These are phyloP conservation scores for Rosa lucieae DNA, from an alignment of 306 rosid genomes.

Conservation along the genomic window DNA sequence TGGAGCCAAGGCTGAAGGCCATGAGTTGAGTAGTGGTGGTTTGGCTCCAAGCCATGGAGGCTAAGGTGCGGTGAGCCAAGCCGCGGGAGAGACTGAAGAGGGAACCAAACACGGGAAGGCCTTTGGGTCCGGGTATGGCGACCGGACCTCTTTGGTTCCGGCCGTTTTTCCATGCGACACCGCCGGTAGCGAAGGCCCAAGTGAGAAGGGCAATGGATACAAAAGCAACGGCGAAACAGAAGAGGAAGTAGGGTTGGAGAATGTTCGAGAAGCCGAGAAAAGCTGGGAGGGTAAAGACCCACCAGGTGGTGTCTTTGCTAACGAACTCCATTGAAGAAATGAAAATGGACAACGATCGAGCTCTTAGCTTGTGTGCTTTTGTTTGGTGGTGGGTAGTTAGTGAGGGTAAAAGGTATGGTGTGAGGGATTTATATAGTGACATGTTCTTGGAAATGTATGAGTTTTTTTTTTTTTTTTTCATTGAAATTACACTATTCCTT, in stretches of 20 bases:
- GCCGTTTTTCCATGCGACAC: slow-evolving; percentile 55
- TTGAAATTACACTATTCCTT: no score
- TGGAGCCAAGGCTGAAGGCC: slow-evolving; percentile 59
- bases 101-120: slow-evolving; percentile 47
- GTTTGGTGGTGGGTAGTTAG: slow-evolving; percentile 1
- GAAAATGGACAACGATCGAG: neutral
- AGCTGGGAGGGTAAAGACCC: slow-evolving; percentile 45
- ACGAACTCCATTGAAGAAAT: neutral
- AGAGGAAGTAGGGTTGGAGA: slow-evolving; percentile 21
- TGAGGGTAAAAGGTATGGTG: neutral
- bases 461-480: no score
- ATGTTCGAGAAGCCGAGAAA: slow-evolving; percentile 31
- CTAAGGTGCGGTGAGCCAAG: slow-evolving; percentile 49
- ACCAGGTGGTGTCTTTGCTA: slow-evolving; percentile 35
- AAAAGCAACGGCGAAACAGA: slow-evolving; percentile 15
- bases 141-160: slow-evolving; percentile 29
- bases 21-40: slow-evolving; percentile 32
- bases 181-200: slow-evolving; percentile 43
- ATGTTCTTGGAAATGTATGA: neutral
- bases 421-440: neutral
- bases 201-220: slow-evolving; percentile 24
- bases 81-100: slow-evolving; percentile 41
- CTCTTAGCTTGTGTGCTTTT: neutral
- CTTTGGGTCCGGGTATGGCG: slow-evolving; percentile 41
- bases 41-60: slow-evolving; percentile 38